These are phyloP conservation scores for Botrytis pseudocinerea DNA, from an alignment of 2,329 filamentous ascomycete genomes.

Conservation along the genomic window DNA sequence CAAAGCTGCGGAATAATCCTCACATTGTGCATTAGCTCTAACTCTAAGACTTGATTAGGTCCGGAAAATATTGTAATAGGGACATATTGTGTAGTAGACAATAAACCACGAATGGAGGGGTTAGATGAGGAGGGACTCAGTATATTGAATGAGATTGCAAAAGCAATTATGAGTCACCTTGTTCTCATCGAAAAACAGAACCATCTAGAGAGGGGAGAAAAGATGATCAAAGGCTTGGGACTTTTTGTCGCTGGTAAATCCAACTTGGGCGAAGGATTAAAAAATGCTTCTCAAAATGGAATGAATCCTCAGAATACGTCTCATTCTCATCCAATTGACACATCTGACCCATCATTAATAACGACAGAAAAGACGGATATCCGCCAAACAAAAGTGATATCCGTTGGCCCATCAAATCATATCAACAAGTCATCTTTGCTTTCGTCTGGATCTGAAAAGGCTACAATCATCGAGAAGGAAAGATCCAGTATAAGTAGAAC, in stretches of 20 bases:
- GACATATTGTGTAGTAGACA: slow-evolving; percentile 59
- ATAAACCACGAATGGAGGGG: slow-evolving; percentile 50
- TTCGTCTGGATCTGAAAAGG: not conserved
- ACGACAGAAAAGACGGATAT: not conserved
- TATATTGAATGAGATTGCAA: slow-evolving; percentile 57
- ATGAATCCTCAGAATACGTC: not conserved
- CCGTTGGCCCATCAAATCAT: not conserved
- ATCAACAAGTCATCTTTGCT: not conserved
- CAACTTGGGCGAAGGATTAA: slow-evolving; percentile 29
- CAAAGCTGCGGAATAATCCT: fast-evolving
- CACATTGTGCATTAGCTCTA: not conserved
- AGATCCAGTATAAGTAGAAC: slow-evolving; percentile 15
- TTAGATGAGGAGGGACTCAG: slow-evolving; percentile 49
- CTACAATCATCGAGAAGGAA: not conserved
- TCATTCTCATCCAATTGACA: not conserved
- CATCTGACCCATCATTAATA: no score
- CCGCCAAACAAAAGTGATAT: not conserved
- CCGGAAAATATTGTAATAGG: slow-evolving; percentile 51
- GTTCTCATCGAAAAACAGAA: slow-evolving; percentile 54
- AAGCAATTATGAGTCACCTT: slow-evolving; percentile 59
- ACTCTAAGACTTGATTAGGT: not conserved
- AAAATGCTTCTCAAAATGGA: slow-evolving; percentile 1
- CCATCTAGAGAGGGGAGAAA: slow-evolving; percentile 51
- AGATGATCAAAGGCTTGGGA: slow-evolving; percentile 54
- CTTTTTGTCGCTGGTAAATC: slow-evolving; percentile 53